Evolutionary conservation across 768 basidiomycete genomes (phyloP).

Genomic region (Mycena filopes): DNA sequence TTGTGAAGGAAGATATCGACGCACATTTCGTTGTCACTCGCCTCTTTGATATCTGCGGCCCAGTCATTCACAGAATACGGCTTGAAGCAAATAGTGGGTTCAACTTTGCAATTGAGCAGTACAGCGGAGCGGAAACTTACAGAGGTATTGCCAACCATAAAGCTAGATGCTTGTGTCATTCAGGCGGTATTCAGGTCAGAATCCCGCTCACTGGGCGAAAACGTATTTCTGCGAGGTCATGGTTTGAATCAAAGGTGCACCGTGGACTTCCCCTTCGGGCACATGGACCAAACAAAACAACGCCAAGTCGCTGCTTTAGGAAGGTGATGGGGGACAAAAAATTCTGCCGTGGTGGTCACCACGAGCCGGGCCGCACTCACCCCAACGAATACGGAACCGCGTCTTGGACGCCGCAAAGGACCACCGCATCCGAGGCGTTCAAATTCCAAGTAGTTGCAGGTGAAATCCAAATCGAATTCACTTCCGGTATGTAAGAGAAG

Average conservation of each 20-base stretch:
- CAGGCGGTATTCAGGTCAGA: too few relatives aligned
- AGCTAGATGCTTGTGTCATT: conserved; percentile 29
- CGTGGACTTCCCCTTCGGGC: background rate
- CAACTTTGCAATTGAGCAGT: background rate
- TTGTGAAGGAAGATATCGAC: background rate
- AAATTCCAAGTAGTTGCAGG: too few relatives aligned
- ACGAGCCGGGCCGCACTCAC: too few relatives aligned
- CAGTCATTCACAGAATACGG: conserved; percentile 44
- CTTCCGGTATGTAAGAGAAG: too few relatives aligned
- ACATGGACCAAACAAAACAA: conserved; percentile 4
- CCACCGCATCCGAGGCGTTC: too few relatives aligned
- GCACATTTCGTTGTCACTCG: conserved; percentile 38
- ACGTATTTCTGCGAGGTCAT: conserved; percentile 27
- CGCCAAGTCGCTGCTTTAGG: conserved; percentile 15
- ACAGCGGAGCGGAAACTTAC: conserved; percentile 29
- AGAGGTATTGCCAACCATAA: conserved; percentile 50
- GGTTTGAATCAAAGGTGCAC: background rate
- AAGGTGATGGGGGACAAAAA: too few relatives aligned
- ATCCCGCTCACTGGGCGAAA: conserved; percentile 35
- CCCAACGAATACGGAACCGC: too few relatives aligned
- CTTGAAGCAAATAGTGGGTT: conserved; percentile 28
- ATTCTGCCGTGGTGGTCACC: too few relatives aligned
- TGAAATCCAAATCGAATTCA: too few relatives aligned
- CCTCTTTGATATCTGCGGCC: conserved; percentile 43
- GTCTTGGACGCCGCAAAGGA: too few relatives aligned